A percentile compares a stretch with the other conserved stretches of the same genome.
These are phyloP conservation scores for Talaromyces stipitatus DNA, from an alignment of 495 filamentous ascomycete species.

Conservation along the genomic window DNA sequence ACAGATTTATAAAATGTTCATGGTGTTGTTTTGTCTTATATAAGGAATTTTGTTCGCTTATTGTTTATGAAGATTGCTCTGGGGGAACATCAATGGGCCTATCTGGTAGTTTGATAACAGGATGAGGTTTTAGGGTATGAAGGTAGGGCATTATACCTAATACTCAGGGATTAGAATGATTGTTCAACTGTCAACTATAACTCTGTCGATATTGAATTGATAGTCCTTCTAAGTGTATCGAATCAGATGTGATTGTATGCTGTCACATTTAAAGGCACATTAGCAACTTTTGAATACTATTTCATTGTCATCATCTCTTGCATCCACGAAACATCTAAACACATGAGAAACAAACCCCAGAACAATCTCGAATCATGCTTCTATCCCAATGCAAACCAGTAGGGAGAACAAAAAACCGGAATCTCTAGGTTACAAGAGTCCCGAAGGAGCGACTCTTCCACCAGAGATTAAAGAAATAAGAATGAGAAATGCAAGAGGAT, in stretches of 20 bases:
- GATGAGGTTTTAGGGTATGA: too few relatives aligned
- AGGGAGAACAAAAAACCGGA: not conserved
- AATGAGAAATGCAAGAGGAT: not conserved
- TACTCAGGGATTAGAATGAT: too few relatives aligned
- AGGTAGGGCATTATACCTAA: too few relatives aligned
- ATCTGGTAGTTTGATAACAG: too few relatives aligned
- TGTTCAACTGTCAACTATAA: too few relatives aligned
- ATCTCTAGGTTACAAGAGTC: not conserved
- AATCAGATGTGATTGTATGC: too few relatives aligned
- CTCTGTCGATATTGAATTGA: too few relatives aligned
- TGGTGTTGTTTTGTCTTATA: not conserved
- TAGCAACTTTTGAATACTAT: not conserved
- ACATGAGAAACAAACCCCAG: not conserved
- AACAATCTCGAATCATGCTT: not conserved
- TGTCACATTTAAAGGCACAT: not conserved
- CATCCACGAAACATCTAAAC: conserved; percentile 2
- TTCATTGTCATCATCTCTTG: conserved; percentile 6
- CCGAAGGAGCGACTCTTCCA: not conserved
- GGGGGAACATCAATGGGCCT: too few relatives aligned
- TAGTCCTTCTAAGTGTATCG: too few relatives aligned
- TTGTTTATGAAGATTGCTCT: not conserved
- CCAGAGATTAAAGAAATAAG: not conserved
- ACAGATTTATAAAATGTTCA: not conserved
- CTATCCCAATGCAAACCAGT: not conserved
- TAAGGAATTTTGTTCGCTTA: not conserved